Base-by-base conservation (phyloP, 73 alveolate genomes). In the Symbiodinium natans region DNA sequence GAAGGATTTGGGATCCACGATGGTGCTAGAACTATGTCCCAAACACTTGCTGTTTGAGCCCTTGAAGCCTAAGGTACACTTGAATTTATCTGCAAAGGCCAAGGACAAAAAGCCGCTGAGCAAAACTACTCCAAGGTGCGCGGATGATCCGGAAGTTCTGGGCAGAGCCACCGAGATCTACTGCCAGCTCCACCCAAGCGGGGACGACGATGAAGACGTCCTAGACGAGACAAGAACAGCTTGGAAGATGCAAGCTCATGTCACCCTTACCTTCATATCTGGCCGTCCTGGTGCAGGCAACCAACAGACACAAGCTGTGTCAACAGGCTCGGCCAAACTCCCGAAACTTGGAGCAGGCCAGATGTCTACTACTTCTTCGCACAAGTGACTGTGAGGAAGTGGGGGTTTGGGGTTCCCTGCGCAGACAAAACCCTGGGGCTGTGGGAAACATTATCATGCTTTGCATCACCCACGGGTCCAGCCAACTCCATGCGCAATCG, bases 101-200 rank as follows among this genome's bases (percentile, higher is more conserved):
- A n/a, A n/a, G n/a, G n/a, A n/a, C n/a, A n/a, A n/a, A n/a, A n/a
- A n/a, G n/a, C n/a, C n/a, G n/a, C n/a, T n/a, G n/a, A n/a, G n/a
- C n/a, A 46, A 46, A 6, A 27, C 36, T 23, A 2, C 17, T 23
- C 80, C 80, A 19, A 63, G 80, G 15, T 36, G 4, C 80, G 13
- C 80, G 80, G 9, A 63, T 63, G 80, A 63, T 63, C 38, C 80
- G 80, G 80, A 63, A 63, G 80, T 63, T 63, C 36, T 36, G 19
- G 80, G 80, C 80, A 63, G 80, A 63, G 29, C 80, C 80, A 6
- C 38, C 19, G 0, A 63, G 11, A 36, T 63, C 80, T 36, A 63
- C 80, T 9, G 80, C 80, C 36, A 63, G 80, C 80, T 63, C 80
- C 13, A 63, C 80, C 80, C 80, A 63, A 29, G 80, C 80, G 21